These are phyloP conservation scores for Astraeus odoratus DNA, from an alignment of 768 basidiomycete species.

Conservation along the genomic window DNA sequence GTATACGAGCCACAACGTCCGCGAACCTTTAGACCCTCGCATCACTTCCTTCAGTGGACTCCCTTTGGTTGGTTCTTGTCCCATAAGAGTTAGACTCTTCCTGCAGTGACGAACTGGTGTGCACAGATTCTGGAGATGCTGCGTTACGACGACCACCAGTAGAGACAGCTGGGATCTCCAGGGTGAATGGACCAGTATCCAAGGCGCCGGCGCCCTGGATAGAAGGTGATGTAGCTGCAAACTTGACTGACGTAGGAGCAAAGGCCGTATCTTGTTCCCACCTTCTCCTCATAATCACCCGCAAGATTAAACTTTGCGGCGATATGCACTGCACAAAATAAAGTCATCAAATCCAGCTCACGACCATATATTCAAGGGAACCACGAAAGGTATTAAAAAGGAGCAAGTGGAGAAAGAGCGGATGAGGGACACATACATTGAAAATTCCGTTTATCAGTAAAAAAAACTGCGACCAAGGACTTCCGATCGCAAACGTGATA, in stretches of 20 bases:
- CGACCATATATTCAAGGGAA: neutral
- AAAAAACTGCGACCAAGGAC: slow-evolving; percentile 9
- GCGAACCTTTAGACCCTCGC: too few relatives aligned
- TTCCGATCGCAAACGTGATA: slow-evolving; percentile 15
- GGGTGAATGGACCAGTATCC: too few relatives aligned
- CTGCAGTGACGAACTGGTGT: too few relatives aligned
- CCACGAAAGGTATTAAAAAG: neutral
- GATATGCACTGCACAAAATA: slow-evolving; percentile 15
- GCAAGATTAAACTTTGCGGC: slow-evolving; percentile 20
- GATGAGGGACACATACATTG: slow-evolving; percentile 22
- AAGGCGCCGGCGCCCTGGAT: too few relatives aligned
- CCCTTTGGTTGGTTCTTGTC: too few relatives aligned
- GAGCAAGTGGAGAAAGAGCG: neutral
- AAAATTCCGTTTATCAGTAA: slow-evolving; percentile 16
- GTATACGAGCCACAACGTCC: too few relatives aligned
- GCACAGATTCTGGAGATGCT: too few relatives aligned
- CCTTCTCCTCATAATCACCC: slow-evolving; percentile 13
- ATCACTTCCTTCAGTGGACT: too few relatives aligned
- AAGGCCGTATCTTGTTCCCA: slow-evolving; percentile 12
- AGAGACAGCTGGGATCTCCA: too few relatives aligned
- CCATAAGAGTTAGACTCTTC: too few relatives aligned
- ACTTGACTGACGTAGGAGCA: slow-evolving; percentile 9
- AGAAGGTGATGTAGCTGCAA: too few relatives aligned
- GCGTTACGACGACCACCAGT: too few relatives aligned
- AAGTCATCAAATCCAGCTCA: neutral